Evolutionary conservation across 768 basidiomycete genomes (phyloP), one percentile per base, ranked within the genome.

Genomic region (Lactarius tabidus): DNA sequence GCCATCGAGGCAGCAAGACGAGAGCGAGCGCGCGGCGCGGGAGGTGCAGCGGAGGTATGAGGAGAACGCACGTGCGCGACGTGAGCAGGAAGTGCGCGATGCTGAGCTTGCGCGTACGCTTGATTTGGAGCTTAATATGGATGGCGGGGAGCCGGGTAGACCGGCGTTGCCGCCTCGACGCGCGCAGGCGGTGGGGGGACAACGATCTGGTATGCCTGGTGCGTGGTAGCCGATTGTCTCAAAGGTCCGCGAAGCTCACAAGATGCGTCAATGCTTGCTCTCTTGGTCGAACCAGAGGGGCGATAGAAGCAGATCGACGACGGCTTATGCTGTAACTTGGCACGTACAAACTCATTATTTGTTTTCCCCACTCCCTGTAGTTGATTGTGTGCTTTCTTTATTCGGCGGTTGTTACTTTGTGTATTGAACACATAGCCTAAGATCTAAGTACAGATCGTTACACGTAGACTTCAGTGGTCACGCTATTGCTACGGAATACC

Each of bases 61-160:
- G 58, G 69, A 63, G 41, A 51, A 15, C 4, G 58, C 52, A 8
- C 63, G 67, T 1, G 35, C 1, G 60, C 43, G 51, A 33, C 59
- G 67, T 7, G 69, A 70, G 55, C 69, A 70, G 55, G 69, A 70
- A 51, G 63, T 62, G 36, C 56, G 54, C 43, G 69, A 70, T 20
- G 69, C 58, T 31, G 69, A 68, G 61, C 55, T 70, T 17, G 69
- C 69, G 33, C 59, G 67, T 38, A 63, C 56, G 35, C 64, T 70
- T n/a, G 69, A 68, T 58, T 3, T 63, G 55, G 67, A 70, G 51
- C 67, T 70, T 20, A 70, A 70, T 20, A 10, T 69, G 14, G 38
- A 7, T 7, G 18, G 45, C 35, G 17, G 33, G 15, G 53, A 26
- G 12, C 14, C 20, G 17, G 52, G 35, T 7, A 28, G 14, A 29